A percentile compares a stretch with the other conserved stretches of the same genome.
These are phyloP conservation scores for Fusarium verrucosum DNA, from an alignment of 2,329 filamentous ascomycete genomes.

Conservation along the genomic window DNA sequence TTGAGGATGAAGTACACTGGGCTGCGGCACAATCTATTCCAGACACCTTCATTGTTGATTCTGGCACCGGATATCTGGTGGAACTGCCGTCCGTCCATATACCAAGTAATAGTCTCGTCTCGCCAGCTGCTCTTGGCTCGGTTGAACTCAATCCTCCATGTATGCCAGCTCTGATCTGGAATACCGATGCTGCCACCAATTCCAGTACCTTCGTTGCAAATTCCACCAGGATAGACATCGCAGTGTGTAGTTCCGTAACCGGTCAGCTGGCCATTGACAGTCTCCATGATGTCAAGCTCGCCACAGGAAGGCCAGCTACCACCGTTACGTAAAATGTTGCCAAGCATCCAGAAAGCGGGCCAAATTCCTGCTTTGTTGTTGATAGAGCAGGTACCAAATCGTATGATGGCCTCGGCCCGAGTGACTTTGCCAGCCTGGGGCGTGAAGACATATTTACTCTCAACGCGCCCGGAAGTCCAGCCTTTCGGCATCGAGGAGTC, in stretches of 20 bases:
- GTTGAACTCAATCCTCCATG: constrained; percentile 59
- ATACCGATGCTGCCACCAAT: constrained; percentile 46
- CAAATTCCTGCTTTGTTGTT: constrained; percentile 56
- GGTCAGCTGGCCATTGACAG: constrained; percentile 26
- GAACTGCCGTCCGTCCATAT: constrained; percentile 56
- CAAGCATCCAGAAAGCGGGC: constrained; percentile 44
- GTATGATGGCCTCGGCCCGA: constrained; percentile 56
- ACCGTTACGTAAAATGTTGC: constrained; percentile 30
- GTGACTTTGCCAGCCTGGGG: constrained; percentile 53
- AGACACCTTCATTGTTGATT: constrained; percentile 56
- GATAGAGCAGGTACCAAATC: constrained; percentile 53
- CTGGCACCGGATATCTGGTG: constrained; percentile 54
- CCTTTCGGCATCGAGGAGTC: constrained; percentile 45
- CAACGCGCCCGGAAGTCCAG: constrained; percentile 62
- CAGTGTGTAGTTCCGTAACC: constrained; percentile 37
- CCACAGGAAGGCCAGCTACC: constrained; percentile 40
- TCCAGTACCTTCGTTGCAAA: constrained; percentile 59
- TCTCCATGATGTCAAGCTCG: constrained; percentile 37
- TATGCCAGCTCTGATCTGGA: constrained; percentile 54
- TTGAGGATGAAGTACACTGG: constrained; percentile 62
- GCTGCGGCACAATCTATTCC: constrained; percentile 58
- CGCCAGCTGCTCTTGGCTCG: constrained; percentile 54
- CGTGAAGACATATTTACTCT: constrained; percentile 58
- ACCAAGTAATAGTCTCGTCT: constrained; percentile 60
- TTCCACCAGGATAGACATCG: constrained; percentile 49